Evolutionary conservation across 768 basidiomycete genomes (phyloP), one percentile per base, ranked within the genome.

Genomic region (Jaapia argillacea): DNA sequence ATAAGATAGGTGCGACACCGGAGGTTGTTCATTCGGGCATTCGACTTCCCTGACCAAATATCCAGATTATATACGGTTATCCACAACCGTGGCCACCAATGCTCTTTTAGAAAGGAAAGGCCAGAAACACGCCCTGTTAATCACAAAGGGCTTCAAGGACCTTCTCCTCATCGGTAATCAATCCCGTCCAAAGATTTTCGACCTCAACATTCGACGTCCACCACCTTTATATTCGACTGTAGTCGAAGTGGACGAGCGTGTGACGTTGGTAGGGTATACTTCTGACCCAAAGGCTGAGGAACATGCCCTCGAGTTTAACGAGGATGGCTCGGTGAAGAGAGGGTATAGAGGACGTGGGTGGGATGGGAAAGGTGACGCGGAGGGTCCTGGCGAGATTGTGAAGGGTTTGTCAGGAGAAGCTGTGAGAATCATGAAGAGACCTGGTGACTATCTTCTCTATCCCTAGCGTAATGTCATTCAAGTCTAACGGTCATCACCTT

Each of bases 81-180:
- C 88, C 1, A 96, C 93, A 0, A 98, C 94, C 0, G 90, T 97
- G 3, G 93, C 92, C 0, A 98, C 94, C 14, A 98, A 97, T 54
- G 93, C 94, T 0, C 73, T 98, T 0, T 74, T 98, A 4, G 94
- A 98, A 55, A 81, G 94, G 38, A 93, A 94, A 60, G 94, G 94
- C 1, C 85, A 90, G 54, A 81, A 80, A 48, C 90, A 94, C 47
- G 93, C 90, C 0, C 68, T 98, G 26, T 66, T 96, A 12, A 94
- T 93, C 54, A 97, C 94, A 1, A 78, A 78, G 47, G 91, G 91
- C 0, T 94, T 93, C 71, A 79, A 79, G 57, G 93, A 96, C 60
- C 78, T 97, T 6, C 73, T 98, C 4, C 71, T 86, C 24, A 97
- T 98, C 46, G 90, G 91, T 6, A 96, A 96, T 59, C 94, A 97